Evolutionary conservation across 176 grass and related monocot genomes (phyloP).

Genomic region (Rhynchospora tenuis): DNA sequence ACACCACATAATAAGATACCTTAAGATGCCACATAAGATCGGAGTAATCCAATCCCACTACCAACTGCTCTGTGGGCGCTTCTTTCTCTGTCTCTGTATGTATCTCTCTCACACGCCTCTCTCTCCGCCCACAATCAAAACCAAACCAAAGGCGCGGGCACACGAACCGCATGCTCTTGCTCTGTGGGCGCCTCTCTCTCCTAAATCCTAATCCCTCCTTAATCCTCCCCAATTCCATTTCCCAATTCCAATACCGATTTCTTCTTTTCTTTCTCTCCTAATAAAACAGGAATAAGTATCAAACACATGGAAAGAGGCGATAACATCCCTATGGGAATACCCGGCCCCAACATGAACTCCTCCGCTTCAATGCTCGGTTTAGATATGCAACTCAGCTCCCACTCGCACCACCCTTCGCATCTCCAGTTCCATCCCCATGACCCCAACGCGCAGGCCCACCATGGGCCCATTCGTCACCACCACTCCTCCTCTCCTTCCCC

Average conservation of each 20-base stretch:
- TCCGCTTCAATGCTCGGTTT: slow-evolving; percentile 12
- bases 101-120: background rate
- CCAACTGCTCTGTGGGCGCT: slow-evolving; percentile 12
- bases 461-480: slow-evolving; percentile 8
- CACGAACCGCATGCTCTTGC: slow-evolving; percentile 9
- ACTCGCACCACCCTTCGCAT: background rate
- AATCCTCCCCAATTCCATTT: background rate
- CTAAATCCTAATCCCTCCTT: background rate
- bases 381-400: slow-evolving; percentile 26
- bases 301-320: slow-evolving; percentile 9
- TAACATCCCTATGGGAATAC: slow-evolving; percentile 6
- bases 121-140: slow-evolving; percentile 15
- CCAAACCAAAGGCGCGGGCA: slow-evolving; percentile 22
- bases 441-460: background rate
- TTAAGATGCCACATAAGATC: background rate
- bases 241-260: background rate
- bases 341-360: background rate
- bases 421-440: slow-evolving; percentile 11
- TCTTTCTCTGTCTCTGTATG: background rate
- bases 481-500: background rate
- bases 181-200: slow-evolving; percentile 16
- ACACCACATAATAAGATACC: background rate
- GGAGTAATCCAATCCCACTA: background rate
- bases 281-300: background rate
- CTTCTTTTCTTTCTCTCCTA: background rate